Conservation (phyloP, 2,329 filamentous ascomycete genomes). For the Clonostachys chloroleuca region DNA sequence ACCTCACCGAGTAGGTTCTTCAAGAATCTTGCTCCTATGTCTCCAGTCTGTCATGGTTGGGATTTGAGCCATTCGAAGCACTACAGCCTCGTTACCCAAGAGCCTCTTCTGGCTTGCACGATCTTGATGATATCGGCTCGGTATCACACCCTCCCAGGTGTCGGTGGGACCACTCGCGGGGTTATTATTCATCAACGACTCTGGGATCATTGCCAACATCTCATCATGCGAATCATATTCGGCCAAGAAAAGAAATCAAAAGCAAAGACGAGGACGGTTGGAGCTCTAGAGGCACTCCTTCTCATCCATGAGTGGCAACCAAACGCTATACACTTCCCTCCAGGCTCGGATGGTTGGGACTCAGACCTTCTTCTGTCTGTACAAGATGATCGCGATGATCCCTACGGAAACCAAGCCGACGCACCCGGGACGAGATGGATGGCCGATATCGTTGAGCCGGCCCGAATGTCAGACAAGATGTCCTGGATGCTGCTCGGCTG, state of each 20-base stretch:
- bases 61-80: conserved; percentile 4
- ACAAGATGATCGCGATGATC: conserved; percentile 21
- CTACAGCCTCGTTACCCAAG: conserved; percentile 5
- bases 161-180: conserved; percentile 10
- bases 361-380: conserved; percentile 19
- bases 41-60: neutral
- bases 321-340: conserved; percentile 10
- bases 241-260: conserved; percentile 13
- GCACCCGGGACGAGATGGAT: conserved; percentile 25
- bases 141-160: conserved; percentile 11
- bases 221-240: conserved; percentile 10
- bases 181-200: conserved; percentile 9
- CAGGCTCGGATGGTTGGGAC: conserved; percentile 13
- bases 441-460: conserved; percentile 48
- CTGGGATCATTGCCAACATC: conserved; percentile 11
- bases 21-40: neutral
- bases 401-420: neutral
- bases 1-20: neutral
- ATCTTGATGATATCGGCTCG: conserved; percentile 12
- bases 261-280: conserved; percentile 9
- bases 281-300: conserved; percentile 11
- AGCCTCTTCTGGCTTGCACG: conserved; percentile 12
- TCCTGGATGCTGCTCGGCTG: conserved; percentile 56
- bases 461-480: conserved; percentile 51
- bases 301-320: conserved; percentile 15